Evolutionary conservation across 2,329 filamentous ascomycete species (phyloP), one percentile per base, ranked within the genome.

Genomic region (Penicillium sp.): DNA sequence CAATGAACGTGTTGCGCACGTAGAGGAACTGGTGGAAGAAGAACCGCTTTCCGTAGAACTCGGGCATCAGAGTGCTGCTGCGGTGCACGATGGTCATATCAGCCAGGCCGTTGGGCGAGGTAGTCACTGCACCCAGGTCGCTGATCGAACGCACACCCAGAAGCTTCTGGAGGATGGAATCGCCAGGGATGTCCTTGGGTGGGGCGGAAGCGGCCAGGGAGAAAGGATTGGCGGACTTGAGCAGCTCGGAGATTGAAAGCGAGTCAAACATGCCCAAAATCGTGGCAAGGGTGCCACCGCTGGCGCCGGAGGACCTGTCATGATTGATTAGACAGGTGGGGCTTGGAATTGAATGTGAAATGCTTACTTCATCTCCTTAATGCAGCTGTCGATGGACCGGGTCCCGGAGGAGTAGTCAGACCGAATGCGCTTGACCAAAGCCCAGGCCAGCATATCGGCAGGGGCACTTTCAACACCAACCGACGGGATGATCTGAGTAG

Each of bases 211-310:
- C 76, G 40, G 74, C 78, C 8, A 83, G 70, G 2, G 76, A 74
- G 69, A 77, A 84, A 16, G 79, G 81, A 42, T 75, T 71, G 65
- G 76, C 72, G 27, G 74, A 66, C 50, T 76, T 75, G 16, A 68
- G 65, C 4, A 85, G 59, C 28, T 82, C 71, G n/a, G 63, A 65
- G 6, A 59, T 65, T 60, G 69, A 79, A 75, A 58, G 74, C 60
- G 52, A 77, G 41, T 70, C 77, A 55, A 83, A 75, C 8, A 81
- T 65, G 28, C 74, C 79, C 13, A 96, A 69, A 4, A 85, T 74
- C 0, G 90, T 91, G 30, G 82, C 78, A 4, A 92, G 71, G 2
- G 88, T 85, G 31, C 83, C 83, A 25, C 83, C 83, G 47, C 80
- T 83, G 3, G 77, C 69, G 5, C 74, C 74, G 5, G 75, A 73